Evolutionary conservation across 257 asterid species (phyloP).

Genomic region (Nicotiana obtusifolia): DNA sequence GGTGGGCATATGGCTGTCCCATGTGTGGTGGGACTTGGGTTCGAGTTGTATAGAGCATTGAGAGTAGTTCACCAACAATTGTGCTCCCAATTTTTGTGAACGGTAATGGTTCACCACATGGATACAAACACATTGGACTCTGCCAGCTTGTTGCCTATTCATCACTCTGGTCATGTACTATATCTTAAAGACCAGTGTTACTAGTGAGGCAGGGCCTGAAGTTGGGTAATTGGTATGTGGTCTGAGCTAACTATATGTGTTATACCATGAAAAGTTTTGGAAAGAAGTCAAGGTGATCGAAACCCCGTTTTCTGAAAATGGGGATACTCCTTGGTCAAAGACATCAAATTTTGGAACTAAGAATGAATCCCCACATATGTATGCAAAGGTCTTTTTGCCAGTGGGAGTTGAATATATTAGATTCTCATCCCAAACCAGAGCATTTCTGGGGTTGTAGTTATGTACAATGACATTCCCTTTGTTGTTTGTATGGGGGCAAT

Average conservation of each 20-base stretch:
- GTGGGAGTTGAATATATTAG: neutral
- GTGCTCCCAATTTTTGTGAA: neutral
- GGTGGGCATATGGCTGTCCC: slow-evolving; percentile 94
- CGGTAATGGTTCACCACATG: neutral
- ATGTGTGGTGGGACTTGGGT: slow-evolving; percentile 99
- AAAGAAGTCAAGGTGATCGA: neutral
- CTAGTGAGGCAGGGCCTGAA: neutral
- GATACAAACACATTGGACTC: neutral
- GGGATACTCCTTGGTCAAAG: neutral
- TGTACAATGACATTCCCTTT: neutral
- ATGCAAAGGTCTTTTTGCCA: neutral
- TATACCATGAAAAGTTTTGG: neutral
- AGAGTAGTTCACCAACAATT: neutral
- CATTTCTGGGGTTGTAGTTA: neutral
- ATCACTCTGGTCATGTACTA: neutral
- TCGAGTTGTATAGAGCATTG: slow-evolving; percentile 54
- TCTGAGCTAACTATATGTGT: neutral
- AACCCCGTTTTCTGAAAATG: neutral
- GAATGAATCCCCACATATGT: neutral
- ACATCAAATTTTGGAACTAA: neutral
- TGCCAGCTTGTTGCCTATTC: neutral
- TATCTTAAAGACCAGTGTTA: neutral
- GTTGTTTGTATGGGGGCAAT: neutral
- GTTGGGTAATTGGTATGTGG: neutral
- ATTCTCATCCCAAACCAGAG: neutral